These are phyloP conservation scores for Phytophthora europaea DNA, from an alignment of 352 stramenopile species.

Conservation along the genomic window DNA sequence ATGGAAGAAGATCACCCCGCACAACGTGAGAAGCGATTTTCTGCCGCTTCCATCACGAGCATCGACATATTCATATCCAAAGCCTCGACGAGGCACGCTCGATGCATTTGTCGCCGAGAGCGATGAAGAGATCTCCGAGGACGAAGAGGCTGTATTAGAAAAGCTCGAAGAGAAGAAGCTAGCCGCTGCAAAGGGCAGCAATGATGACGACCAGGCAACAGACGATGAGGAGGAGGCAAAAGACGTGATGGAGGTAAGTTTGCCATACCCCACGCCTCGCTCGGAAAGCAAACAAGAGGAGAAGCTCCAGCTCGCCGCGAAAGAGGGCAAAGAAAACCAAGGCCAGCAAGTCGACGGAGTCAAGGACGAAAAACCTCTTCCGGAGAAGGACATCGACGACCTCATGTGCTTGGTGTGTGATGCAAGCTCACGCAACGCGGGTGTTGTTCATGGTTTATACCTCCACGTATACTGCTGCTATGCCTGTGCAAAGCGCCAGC, in stretches of 20 bases:
- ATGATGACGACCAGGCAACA: slow-evolving; percentile 35
- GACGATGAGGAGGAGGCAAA: slow-evolving; percentile 35
- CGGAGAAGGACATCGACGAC: slow-evolving; percentile 60
- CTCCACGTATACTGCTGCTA: slow-evolving; percentile 89
- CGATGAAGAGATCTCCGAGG: slow-evolving; percentile 57
- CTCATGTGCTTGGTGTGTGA: slow-evolving; percentile 78
- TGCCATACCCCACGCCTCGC: slow-evolving; percentile 8
- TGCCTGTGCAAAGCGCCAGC: slow-evolving; percentile 76
- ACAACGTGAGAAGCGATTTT: slow-evolving; percentile 62
- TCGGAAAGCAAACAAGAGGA: slow-evolving; percentile 44
- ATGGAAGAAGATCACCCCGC: slow-evolving; percentile 68
- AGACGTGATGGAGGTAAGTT: slow-evolving; percentile 21
- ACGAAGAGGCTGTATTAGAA: slow-evolving; percentile 54
- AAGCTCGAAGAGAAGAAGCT: slow-evolving; percentile 34
- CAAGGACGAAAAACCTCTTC: slow-evolving; percentile 15
- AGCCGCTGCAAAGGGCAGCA: slow-evolving; percentile 8
- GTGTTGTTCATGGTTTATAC: slow-evolving; percentile 81
- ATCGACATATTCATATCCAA: background rate
- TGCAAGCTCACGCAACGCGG: slow-evolving; percentile 67
- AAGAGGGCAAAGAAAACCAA: slow-evolving; percentile 14
- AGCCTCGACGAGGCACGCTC: slow-evolving; percentile 58
- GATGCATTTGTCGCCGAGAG: slow-evolving; percentile 75
- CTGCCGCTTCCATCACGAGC: slow-evolving; percentile 38
- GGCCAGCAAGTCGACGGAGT: slow-evolving; percentile 15
- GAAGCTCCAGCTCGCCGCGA: slow-evolving; percentile 16